Evolutionary conservation across 306 rosid species (phyloP), one percentile per base, ranked within the genome.

Genomic region (Lathyrus oleraceus): DNA sequence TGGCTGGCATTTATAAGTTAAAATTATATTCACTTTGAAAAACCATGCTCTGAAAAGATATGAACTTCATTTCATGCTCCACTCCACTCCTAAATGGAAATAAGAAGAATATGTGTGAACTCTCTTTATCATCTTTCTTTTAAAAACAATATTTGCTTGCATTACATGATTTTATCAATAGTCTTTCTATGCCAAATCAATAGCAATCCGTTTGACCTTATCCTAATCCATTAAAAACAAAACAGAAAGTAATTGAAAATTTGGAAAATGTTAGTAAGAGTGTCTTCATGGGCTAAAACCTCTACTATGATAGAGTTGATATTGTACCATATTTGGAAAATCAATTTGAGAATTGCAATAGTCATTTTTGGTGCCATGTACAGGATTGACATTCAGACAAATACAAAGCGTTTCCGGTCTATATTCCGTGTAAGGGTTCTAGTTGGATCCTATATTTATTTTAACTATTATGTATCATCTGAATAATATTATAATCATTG

Each of bases 361-460:
- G 69, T 70, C 62, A 10, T 62, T 60, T 73, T 58, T 67, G 78
- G 47, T 67, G 23, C 32, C 62, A 38, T 84, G 59, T 78, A 35
- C 91, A 95, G 99, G 99, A 89, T 95, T 77, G 99, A 95, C 83
- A 89, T 85, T 51, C 99, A 94, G 79, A 73, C 99, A 39, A 94
- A 94, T 75, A 75, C 92, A 43, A 81, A 86, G 79, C 91, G 90
- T 44, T 94, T 94, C 76, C 87, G 69, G 71, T 85, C 96, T 75
- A 85, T 94, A 66, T 94, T 94, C 81, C 67, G 39, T 65, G 99
- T 94, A 82, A 91, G 98, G 76, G 65, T 69, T 67, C 59, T 52
- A 10, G 35, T 44, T 32, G 65, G 40, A 81, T 63, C 71, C 65
- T 43, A 27, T 71, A 16, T 60, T 30, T 44, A 61, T 56, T 61